Conservation (phyloP, 2,329 filamentous ascomycete species). For the Metarhizium brunneum region DNA sequence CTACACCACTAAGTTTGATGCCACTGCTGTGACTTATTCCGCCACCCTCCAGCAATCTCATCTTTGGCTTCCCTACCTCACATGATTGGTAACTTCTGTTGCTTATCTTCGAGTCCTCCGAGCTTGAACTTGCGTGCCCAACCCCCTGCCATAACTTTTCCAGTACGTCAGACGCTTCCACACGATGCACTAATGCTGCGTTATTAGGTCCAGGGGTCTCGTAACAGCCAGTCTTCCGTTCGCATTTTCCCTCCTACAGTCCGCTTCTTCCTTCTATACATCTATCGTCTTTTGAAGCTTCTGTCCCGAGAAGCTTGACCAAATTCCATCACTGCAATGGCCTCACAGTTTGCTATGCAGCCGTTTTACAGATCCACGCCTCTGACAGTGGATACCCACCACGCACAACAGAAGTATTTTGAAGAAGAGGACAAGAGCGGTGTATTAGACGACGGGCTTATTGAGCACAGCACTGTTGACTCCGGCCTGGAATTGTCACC, state of each 20-base stretch:
- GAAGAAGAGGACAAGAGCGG: conserved; percentile 52
- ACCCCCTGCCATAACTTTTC: not conserved
- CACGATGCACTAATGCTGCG: not conserved
- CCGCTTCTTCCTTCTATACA: not conserved
- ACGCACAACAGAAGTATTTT: conserved; percentile 43
- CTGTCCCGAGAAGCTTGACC: not conserved
- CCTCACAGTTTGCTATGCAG: conserved; percentile 40
- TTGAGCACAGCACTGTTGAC: conserved; percentile 50
- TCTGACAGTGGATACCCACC: conserved; percentile 43
- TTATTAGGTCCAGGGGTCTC: not conserved
- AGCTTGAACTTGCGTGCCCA: not conserved
- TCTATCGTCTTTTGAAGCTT: not conserved
- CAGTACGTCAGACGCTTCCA: not conserved
- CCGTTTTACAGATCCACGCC: conserved; percentile 40
- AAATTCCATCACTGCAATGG: conserved; percentile 30
- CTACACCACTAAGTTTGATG: not conserved
- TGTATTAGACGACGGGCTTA: conserved; percentile 47
- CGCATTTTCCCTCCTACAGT: not conserved
- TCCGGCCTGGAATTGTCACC: conserved; percentile 56
- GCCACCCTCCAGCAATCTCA: not conserved
- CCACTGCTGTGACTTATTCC: not conserved
- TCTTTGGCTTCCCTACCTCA: not conserved
- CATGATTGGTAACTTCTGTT: not conserved
- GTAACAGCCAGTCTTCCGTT: not conserved
- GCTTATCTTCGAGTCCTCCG: not conserved